Conservation (phyloP, 108 stramenopile species). For the Fragilaria crotonensis region DNA sequence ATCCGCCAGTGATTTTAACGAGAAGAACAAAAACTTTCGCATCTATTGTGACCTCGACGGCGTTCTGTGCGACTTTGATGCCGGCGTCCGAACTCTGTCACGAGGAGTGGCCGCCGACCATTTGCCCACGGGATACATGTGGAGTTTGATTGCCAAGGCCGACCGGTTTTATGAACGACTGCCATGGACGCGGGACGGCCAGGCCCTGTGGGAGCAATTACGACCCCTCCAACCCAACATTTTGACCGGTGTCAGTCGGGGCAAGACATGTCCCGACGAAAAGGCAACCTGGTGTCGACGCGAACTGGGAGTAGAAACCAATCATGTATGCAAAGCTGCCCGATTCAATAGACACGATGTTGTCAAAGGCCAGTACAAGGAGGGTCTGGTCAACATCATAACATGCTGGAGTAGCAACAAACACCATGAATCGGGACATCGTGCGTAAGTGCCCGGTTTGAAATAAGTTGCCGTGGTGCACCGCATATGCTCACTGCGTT, state of each 20-base stretch:
- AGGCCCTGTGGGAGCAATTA: slow-evolving; percentile 50
- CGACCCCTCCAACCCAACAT: slow-evolving; percentile 39
- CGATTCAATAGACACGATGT: slow-evolving; percentile 25
- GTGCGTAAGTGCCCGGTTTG: slow-evolving; percentile 1
- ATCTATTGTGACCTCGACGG: slow-evolving; percentile 81
- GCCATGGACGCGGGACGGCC: slow-evolving; percentile 67
- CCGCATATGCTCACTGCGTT: not conserved
- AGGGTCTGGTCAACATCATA: slow-evolving; percentile 44
- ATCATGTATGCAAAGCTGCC: slow-evolving; percentile 49
- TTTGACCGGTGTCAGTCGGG: slow-evolving; percentile 41
- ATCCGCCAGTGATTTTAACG: too few relatives aligned
- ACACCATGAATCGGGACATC: slow-evolving; percentile 48
- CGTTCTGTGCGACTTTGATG: slow-evolving; percentile 70
- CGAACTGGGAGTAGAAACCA: slow-evolving; percentile 36
- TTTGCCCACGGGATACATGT: slow-evolving; percentile 29
- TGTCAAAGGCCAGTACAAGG: slow-evolving; percentile 19
- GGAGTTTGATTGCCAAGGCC: slow-evolving; percentile 36
- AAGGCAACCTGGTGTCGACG: slow-evolving; percentile 67
- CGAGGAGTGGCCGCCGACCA: slow-evolving; percentile 23
- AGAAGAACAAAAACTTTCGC: too few relatives aligned
- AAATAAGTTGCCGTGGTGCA: not conserved
- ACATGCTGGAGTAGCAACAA: slow-evolving; percentile 81
- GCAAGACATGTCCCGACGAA: slow-evolving; percentile 22
- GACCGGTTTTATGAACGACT: slow-evolving; percentile 45
- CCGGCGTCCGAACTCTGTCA: slow-evolving; percentile 41